These are phyloP conservation scores for Cercospora sojina DNA, from an alignment of 2,329 filamentous ascomycete genomes.

Conservation along the genomic window DNA sequence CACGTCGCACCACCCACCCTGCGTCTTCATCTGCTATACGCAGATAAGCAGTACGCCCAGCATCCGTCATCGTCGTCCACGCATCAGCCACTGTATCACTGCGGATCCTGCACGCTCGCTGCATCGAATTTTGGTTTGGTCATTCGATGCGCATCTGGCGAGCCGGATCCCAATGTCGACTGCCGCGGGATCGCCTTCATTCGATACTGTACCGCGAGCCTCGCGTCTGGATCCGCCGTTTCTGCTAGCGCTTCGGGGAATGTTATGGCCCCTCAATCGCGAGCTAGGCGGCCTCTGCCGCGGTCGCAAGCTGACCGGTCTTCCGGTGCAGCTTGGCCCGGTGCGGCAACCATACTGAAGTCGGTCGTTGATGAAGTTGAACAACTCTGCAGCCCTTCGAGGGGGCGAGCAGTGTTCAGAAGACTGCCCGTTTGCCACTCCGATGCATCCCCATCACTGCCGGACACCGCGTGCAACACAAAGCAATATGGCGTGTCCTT, in stretches of 20 bases:
- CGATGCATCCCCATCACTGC: neutral
- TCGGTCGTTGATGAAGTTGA: neutral
- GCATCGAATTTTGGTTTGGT: neutral
- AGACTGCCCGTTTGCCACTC: neutral
- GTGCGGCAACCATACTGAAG: neutral
- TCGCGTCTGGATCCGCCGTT: neutral
- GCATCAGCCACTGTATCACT: neutral
- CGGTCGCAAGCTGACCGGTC: neutral
- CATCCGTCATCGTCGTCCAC: neutral
- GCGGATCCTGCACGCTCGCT: neutral
- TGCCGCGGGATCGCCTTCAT: slow-evolving; percentile 1
- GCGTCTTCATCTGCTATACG: neutral
- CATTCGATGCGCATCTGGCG: neutral
- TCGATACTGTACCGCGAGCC: neutral
- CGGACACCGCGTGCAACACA: neutral
- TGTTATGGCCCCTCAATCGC: neutral
- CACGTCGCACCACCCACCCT: neutral
- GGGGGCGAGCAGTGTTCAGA: neutral
- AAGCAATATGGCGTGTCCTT: neutral
- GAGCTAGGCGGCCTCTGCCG: neutral
- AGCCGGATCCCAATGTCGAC: neutral
- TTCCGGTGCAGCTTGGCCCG: neutral
- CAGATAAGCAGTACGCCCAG: neutral
- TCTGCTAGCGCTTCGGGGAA: neutral
- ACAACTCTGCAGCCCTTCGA: neutral